Conservation (phyloP, 2,329 filamentous ascomycete species). For the Aspergillus latus region DNA sequence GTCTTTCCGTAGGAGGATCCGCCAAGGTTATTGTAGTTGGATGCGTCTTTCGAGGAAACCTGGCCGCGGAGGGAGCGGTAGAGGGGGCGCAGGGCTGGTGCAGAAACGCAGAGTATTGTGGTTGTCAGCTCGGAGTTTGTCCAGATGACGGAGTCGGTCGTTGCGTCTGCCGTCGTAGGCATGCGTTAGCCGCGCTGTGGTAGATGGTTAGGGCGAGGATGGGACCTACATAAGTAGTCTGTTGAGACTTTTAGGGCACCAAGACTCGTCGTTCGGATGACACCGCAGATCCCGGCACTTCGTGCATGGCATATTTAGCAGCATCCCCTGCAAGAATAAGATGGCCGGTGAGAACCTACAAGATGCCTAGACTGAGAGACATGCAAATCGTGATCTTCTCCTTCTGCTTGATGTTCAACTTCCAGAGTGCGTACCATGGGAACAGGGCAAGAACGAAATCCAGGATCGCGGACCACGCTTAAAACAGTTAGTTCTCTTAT, state of each 20-base stretch:
- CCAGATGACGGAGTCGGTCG: neutral
- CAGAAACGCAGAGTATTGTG: neutral
- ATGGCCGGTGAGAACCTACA: neutral
- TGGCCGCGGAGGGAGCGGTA: neutral
- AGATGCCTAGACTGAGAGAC: neutral
- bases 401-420: neutral
- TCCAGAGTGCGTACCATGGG: neutral
- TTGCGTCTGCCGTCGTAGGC: neutral
- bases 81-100: neutral
- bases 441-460: neutral
- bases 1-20: neutral
- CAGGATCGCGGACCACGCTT: neutral
- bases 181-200: neutral
- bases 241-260: neutral
- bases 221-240: neutral
- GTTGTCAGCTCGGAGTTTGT: neutral
- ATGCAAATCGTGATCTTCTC: neutral
- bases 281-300: neutral
- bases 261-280: neutral
- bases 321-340: neutral
- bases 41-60: neutral
- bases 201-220: neutral
- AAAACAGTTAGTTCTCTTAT: neutral
- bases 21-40: neutral
- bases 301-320: neutral